phyloP scores from a whole-genome alignment of 306 rosid genomes.

The Clitoria ternatea region DNA sequence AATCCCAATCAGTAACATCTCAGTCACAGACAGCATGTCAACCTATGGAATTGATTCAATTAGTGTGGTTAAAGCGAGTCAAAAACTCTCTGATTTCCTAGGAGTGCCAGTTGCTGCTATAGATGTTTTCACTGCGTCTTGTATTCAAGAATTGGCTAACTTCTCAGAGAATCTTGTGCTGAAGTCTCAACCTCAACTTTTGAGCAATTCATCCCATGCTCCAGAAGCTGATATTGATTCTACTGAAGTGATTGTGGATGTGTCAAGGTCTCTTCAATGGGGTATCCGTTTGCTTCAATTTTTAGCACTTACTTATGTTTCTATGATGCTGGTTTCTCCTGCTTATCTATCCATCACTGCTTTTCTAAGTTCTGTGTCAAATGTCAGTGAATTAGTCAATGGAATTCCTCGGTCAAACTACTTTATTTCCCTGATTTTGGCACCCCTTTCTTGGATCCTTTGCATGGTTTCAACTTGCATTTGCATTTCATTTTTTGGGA shows the following conservation, averaged over 20 bases:
- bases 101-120: slow-evolving; percentile 83
- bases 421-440: slow-evolving; percentile 43
- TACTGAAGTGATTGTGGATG: slow-evolving; percentile 44
- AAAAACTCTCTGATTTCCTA: slow-evolving; percentile 83
- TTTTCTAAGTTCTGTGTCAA: slow-evolving; percentile 38
- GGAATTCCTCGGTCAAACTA: slow-evolving; percentile 43
- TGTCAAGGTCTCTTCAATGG: slow-evolving; percentile 43
- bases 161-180: slow-evolving; percentile 57
- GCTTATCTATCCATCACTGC: slow-evolving; percentile 61
- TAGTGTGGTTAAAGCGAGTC: slow-evolving; percentile 84
- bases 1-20: slow-evolving; percentile 50
- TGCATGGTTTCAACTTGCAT: slow-evolving; percentile 76
- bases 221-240: slow-evolving; percentile 41
- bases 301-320: slow-evolving; percentile 53
- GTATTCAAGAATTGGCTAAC: slow-evolving; percentile 80
- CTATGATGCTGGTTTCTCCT: slow-evolving; percentile 57
- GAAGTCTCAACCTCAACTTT: slow-evolving; percentile 55
- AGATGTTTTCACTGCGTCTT: slow-evolving; percentile 78
- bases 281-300: slow-evolving; percentile 52
- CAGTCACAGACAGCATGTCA: slow-evolving; percentile 53
- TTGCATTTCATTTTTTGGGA: slow-evolving; percentile 67
- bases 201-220: slow-evolving; percentile 32
- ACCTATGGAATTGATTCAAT: slow-evolving; percentile 84
- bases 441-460: slow-evolving; percentile 91
- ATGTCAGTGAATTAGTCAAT: slow-evolving; percentile 16